Evolutionary conservation across 495 filamentous ascomycete species (phyloP).

Genomic region (Daldinia vernicosa): DNA sequence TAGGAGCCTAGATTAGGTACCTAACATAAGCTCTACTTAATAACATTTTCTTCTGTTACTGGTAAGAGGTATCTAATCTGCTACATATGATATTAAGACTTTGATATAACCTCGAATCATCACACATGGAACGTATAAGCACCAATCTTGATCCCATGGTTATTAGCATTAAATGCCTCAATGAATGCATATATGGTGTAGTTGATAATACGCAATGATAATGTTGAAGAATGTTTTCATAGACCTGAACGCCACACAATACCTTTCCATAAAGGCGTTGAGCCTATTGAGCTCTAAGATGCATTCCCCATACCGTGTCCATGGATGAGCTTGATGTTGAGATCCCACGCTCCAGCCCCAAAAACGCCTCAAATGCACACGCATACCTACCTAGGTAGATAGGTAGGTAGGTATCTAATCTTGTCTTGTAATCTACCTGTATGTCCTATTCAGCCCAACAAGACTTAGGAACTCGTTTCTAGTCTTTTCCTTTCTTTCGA

Average conservation of each 20-base stretch:
- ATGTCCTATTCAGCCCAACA: slow-evolving; percentile 68
- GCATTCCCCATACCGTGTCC: slow-evolving; percentile 13
- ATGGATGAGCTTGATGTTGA: slow-evolving; percentile 47
- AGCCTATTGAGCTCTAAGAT: slow-evolving; percentile 25
- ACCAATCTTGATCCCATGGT: too few species aligned
- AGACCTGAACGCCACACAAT: slow-evolving; percentile 19
- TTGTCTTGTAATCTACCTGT: slow-evolving; percentile 17
- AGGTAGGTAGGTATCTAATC: too few species aligned
- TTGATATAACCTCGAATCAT: too few species aligned
- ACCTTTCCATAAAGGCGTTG: slow-evolving; percentile 30
- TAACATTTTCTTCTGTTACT: too few species aligned
- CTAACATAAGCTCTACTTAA: too few species aligned
- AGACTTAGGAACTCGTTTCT: slow-evolving; percentile 92
- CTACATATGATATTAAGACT: too few species aligned
- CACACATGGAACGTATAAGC: too few species aligned
- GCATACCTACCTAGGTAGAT: not conserved
- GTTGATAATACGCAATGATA: slow-evolving; percentile 30
- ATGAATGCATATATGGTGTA: slow-evolving; percentile 12
- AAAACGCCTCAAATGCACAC: slow-evolving; percentile 34
- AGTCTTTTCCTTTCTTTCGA: slow-evolving; percentile 91
- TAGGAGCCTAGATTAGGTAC: too few species aligned
- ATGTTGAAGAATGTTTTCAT: slow-evolving; percentile 32
- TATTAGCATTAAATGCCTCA: not conserved
- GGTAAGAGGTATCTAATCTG: too few species aligned
- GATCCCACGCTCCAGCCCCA: slow-evolving; percentile 36